A percentile compares a stretch with the other conserved stretches of the same genome.
Conservation (phyloP, 805 yeast genomes). For the Kluyveromyces nonfermentans region DNA sequence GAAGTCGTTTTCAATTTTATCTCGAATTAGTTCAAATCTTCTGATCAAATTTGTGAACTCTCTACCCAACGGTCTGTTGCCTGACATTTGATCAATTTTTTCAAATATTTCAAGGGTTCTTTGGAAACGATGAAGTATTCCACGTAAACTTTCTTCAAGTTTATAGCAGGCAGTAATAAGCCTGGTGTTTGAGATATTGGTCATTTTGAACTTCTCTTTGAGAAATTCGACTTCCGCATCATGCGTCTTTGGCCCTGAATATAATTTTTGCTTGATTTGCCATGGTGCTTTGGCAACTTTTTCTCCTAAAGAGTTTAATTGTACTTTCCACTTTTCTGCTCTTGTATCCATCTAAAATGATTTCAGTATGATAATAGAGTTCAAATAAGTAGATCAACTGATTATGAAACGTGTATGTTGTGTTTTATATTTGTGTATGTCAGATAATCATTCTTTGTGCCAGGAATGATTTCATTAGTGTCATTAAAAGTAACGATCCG, state of each 20-base stretch:
- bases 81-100: background rate
- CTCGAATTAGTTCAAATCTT: conserved; percentile 2
- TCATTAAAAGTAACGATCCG: background rate
- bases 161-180: background rate
- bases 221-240: background rate
- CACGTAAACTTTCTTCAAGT: background rate
- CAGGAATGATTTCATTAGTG: background rate
- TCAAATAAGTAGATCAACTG: too few species aligned
- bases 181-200: background rate
- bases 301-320: background rate
- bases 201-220: background rate
- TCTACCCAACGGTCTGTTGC: background rate
- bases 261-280: conserved; percentile 1
- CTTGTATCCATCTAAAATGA: conserved; percentile 5
- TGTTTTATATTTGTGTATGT: background rate
- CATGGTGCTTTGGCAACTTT: conserved; percentile 5
- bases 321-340: background rate
- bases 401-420: background rate
- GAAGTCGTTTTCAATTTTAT: conserved; percentile 7
- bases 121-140: background rate
- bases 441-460: background rate
- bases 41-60: background rate
- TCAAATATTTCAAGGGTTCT: background rate
- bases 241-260: conserved; percentile 1
- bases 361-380: too few species aligned